Base-by-base conservation (phyloP, 2,329 filamentous ascomycete genomes). In the Podosphaera xanthii region DNA sequence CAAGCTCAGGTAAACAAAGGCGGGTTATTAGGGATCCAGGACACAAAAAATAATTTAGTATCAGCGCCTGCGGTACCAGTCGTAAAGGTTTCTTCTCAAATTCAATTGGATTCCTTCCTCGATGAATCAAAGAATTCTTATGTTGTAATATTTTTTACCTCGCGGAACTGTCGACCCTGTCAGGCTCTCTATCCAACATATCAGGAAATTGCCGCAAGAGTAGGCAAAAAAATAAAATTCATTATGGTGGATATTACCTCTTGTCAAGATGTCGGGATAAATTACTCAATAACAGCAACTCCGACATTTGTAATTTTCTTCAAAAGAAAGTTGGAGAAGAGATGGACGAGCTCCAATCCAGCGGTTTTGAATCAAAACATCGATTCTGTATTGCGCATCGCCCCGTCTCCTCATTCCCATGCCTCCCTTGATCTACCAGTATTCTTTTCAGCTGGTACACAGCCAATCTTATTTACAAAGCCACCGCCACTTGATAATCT, bases 111-210 rank as follows among this genome's bases (percentile, higher is more conserved):
- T 44, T 72, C 72, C 22, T 71, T 83, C 1, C 73, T 92, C 4
- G 69, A 72, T 0, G 72, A 73, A 1, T 84, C 86, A 0, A 75
- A 75, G 35, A 75, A 77, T 4, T 82, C 84, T 0, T 88, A 84
- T 61, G 87, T 87, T 0, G 79, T 91, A 44, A 77, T 96, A 60
- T 96, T 96, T 74, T 97, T 97, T 72, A 96, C 91, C 0, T 94
- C 87, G 2, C 80, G 85, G 1, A 92, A 84, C 2, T 96, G 90
- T 67, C 78, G 81, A 0, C 89, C 90, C 0, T 96, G 91, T 76
- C 91, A 86, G 69, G 72, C 81, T 14, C 77, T 91, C 1, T 94
- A 95, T 66, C 87, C 90, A 0, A 71, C 83, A 0, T 97, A 87
- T 66, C 85, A 94, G 61, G 76, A 87, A 63, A 75, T 96, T 0